Percentiles rank a stretch among this genome's conserved stretches.
These are phyloP conservation scores for Lepraria neglecta DNA, from an alignment of 495 filamentous ascomycete species.

Conservation along the genomic window DNA sequence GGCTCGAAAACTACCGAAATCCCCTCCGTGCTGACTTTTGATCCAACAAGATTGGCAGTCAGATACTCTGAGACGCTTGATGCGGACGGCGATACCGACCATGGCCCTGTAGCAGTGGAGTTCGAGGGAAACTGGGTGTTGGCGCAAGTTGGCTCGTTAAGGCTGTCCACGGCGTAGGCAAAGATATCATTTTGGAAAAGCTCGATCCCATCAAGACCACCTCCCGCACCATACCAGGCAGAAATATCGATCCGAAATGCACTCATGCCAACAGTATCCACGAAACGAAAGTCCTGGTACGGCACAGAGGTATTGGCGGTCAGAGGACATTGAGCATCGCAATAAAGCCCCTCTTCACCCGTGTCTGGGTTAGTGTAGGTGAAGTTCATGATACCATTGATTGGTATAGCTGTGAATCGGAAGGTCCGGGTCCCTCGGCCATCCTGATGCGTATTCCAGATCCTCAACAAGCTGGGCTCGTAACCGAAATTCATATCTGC, in stretches of 20 bases:
- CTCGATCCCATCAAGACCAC: slow-evolving; percentile 81
- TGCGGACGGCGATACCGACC: slow-evolving; percentile 56
- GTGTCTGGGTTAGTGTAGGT: slow-evolving; percentile 75
- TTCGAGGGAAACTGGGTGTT: slow-evolving; percentile 56
- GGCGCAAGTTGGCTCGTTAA: slow-evolving; percentile 83
- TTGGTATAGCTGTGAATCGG: slow-evolving; percentile 71
- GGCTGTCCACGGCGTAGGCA: slow-evolving; percentile 73
- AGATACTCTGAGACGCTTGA: slow-evolving; percentile 69
- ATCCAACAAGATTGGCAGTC: slow-evolving; percentile 52
- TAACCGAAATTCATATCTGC: slow-evolving; percentile 78
- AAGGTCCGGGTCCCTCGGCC: slow-evolving; percentile 83
- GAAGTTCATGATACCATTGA: slow-evolving; percentile 93
- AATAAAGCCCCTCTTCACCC: slow-evolving; percentile 51
- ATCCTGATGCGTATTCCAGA: slow-evolving; percentile 84
- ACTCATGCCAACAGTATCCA: slow-evolving; percentile 82
- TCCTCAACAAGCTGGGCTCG: slow-evolving; percentile 72
- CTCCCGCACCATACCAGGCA: slow-evolving; percentile 78
- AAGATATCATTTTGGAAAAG: slow-evolving; percentile 84
- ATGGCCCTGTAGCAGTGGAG: slow-evolving; percentile 64
- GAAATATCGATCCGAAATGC: slow-evolving; percentile 80
- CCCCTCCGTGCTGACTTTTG: slow-evolving; percentile 45
- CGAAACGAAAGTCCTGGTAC: slow-evolving; percentile 86
- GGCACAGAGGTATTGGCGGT: slow-evolving; percentile 54
- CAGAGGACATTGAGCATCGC: slow-evolving; percentile 74
- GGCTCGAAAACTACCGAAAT: slow-evolving; percentile 69